These are phyloP conservation scores for Dictyophora rubrovolvata DNA, from an alignment of 768 basidiomycete genomes.

Conservation along the genomic window DNA sequence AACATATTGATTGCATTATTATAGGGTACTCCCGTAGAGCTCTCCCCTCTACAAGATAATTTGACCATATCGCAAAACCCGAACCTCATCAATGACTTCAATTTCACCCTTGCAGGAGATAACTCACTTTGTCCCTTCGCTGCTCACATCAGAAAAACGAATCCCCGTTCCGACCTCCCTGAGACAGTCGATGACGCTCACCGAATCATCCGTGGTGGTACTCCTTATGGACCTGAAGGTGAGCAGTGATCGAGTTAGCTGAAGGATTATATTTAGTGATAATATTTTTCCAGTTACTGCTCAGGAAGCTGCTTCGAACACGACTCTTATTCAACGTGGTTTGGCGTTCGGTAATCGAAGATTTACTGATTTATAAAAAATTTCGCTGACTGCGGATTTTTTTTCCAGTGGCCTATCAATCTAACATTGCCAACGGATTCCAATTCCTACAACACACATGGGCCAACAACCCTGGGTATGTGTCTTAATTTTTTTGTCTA, in stretches of 20 bases:
- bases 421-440: slow-evolving; percentile 22
- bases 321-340: slow-evolving; percentile 38
- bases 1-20: not conserved
- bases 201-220: slow-evolving; percentile 39
- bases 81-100: slow-evolving; percentile 21
- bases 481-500: not conserved
- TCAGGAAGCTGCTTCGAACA: slow-evolving; percentile 24
- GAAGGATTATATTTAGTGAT: not conserved
- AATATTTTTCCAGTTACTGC: slow-evolving; percentile 21
- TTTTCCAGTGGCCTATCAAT: slow-evolving; percentile 23
- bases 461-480: slow-evolving; percentile 10
- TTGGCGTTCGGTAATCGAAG: slow-evolving; percentile 30
- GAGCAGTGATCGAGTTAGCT: not conserved
- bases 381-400: not conserved
- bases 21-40: slow-evolving; percentile 20
- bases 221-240: slow-evolving; percentile 42
- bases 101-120: slow-evolving; percentile 13
- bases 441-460: slow-evolving; percentile 21
- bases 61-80: slow-evolving; percentile 19
- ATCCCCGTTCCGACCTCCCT: slow-evolving; percentile 20
- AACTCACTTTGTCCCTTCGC: slow-evolving; percentile 21
- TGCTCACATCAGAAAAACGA: slow-evolving; percentile 21
- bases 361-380: not conserved
- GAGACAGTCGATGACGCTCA: not conserved
- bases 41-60: slow-evolving; percentile 18